Evolutionary conservation across 164 flowering plant species (phyloP).

Genomic region (Buxus sempervirens): DNA sequence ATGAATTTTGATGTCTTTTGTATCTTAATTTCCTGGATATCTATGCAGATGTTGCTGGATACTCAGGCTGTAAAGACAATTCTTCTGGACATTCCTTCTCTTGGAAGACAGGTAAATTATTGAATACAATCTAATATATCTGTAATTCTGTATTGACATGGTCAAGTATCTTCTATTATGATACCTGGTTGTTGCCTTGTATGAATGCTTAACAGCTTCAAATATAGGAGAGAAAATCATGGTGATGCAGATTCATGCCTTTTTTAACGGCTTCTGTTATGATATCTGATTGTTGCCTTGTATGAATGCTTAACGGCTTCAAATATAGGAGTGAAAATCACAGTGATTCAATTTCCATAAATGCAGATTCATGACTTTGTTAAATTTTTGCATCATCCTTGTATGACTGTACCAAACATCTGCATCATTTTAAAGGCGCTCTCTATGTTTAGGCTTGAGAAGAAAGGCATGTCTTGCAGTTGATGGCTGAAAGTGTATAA

Average conservation of each 20-base stretch:
- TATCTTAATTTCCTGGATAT: constrained; percentile 3
- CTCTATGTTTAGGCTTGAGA: no score
- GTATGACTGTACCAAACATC: no score
- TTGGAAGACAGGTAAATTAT: constrained; percentile 69
- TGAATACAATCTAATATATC: background rate
- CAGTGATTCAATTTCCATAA: background rate
- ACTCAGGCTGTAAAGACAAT: constrained; percentile 97
- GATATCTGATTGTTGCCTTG: background rate
- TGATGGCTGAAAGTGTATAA: no score
- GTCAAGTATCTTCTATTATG: background rate
- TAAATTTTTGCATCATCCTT: no score
- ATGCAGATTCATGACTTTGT: background rate
- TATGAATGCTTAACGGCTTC: background rate
- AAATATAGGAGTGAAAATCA: background rate
- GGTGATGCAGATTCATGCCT: background rate
- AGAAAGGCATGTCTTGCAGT: no score
- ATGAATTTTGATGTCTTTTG: background rate
- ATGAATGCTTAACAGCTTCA: background rate
- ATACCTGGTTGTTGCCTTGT: background rate
- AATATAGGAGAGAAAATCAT: background rate
- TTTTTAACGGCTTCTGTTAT: no score
- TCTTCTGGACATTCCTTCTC: constrained; percentile 89
- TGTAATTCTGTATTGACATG: background rate
- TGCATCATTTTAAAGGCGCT: no score
- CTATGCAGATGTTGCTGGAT: constrained; percentile 87